phyloP scores from a whole-genome alignment of 2,329 filamentous ascomycete species.

The Neocatenulostroma microsporum region DNA sequence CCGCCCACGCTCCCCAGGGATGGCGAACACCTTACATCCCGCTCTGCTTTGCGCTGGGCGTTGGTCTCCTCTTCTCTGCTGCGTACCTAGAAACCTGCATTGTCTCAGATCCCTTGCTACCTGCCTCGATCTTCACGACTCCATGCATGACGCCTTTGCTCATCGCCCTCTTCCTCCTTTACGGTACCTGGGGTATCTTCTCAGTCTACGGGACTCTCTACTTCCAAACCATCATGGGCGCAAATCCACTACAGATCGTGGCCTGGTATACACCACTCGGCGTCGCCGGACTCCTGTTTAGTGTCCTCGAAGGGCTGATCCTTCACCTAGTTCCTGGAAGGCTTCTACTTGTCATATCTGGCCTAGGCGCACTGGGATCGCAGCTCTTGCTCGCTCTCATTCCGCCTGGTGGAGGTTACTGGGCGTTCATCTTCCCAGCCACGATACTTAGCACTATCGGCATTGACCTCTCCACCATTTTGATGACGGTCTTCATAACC shows the following conservation, averaged over 20 bases:
- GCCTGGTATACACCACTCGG: constrained; percentile 63
- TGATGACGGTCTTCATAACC: constrained; percentile 67
- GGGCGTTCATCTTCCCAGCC: constrained; percentile 65
- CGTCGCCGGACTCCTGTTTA: constrained; percentile 59
- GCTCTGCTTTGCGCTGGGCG: constrained; percentile 56
- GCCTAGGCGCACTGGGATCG: constrained; percentile 50
- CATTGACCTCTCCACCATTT: constrained; percentile 67
- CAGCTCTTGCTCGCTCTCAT: constrained; percentile 58
- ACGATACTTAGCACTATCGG: constrained; percentile 64
- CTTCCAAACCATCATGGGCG: constrained; percentile 53
- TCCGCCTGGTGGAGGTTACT: constrained; percentile 51
- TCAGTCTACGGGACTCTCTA: constrained; percentile 64
- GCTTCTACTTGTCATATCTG: constrained; percentile 55
- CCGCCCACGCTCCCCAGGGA: constrained; percentile 57
- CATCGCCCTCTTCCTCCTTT: constrained; percentile 55
- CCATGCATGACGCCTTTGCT: constrained; percentile 60
- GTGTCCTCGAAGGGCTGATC: constrained; percentile 55
- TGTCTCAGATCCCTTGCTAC: constrained; percentile 59
- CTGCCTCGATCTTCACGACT: constrained; percentile 60
- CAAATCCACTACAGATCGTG: constrained; percentile 55
- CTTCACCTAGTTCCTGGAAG: constrained; percentile 59
- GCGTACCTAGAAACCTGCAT: constrained; percentile 68
- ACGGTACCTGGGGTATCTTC: constrained; percentile 61
- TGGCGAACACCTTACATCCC: constrained; percentile 70
- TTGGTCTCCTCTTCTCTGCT: constrained; percentile 51